Evolutionary conservation across 2,329 filamentous ascomycete genomes (phyloP).

Genomic region (Aureobasidium subglaciale): DNA sequence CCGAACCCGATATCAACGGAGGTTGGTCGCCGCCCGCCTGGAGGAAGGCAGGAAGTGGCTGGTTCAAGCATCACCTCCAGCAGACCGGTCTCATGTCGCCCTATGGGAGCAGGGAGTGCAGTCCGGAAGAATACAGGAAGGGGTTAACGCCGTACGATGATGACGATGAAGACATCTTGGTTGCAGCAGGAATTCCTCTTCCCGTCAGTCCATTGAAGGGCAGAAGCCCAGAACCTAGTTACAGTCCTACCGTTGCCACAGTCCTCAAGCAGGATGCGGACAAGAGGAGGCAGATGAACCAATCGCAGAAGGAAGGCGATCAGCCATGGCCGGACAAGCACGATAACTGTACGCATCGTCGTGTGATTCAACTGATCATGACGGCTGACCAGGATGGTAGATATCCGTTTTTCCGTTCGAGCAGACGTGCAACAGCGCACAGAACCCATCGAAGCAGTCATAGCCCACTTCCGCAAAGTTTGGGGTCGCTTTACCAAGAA

Average conservation of each 20-base stretch:
- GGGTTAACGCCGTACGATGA: conserved; percentile 35
- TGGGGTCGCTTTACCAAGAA: conserved; percentile 59
- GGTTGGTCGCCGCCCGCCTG: conserved; percentile 62
- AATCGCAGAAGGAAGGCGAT: conserved; percentile 4
- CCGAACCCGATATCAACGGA: conserved; percentile 42
- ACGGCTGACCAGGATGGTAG: conserved; percentile 39
- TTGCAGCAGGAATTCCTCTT: conserved; percentile 43
- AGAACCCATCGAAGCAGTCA: conserved; percentile 70
- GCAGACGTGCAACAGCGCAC: conserved; percentile 83
- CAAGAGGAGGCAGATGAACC: conserved; percentile 8
- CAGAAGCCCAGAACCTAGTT: conserved; percentile 26
- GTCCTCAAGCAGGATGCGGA: conserved; percentile 12
- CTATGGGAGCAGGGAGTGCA: conserved; percentile 37
- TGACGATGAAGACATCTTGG: conserved; percentile 40
- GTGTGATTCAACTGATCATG: conserved; percentile 13
- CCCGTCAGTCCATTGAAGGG: conserved; percentile 47
- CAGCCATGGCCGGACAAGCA: conserved; percentile 13
- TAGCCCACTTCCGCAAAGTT: conserved; percentile 56
- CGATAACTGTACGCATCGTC: conserved; percentile 29
- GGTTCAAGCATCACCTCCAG: conserved; percentile 41
- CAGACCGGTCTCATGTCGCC: conserved; percentile 24
- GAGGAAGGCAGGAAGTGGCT: conserved; percentile 52
- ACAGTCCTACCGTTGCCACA: conserved; percentile 14
- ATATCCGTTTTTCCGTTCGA: conserved; percentile 79
- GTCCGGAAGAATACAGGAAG: conserved; percentile 49